A percentile compares a stretch with the other conserved stretches of the same genome.
phyloP scores from a whole-genome alignment of 495 filamentous ascomycete genomes.

The Aspergillus wentii region DNA sequence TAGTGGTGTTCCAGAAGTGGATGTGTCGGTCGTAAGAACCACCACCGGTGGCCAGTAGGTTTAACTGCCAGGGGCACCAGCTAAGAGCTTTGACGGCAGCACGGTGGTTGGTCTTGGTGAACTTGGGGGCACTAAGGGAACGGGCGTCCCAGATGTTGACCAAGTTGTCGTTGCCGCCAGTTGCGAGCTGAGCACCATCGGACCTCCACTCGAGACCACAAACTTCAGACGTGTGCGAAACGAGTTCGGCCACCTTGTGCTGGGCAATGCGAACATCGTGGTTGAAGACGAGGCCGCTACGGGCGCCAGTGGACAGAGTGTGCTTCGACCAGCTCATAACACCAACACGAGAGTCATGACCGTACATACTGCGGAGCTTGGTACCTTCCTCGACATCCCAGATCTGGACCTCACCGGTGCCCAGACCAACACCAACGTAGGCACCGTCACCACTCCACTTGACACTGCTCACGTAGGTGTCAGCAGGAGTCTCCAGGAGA shows the following conservation, averaged over 20 bases:
- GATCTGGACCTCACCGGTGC: conserved; percentile 95
- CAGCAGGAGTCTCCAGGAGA: conserved; percentile 76
- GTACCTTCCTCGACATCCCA: conserved; percentile 96
- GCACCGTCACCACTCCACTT: conserved; percentile 98
- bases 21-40: conserved; percentile 96
- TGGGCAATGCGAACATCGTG: conserved; percentile 97
- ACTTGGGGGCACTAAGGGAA: conserved; percentile 86
- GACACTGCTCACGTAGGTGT: conserved; percentile 96
- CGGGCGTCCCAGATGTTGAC: conserved; percentile 99
- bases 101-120: conserved; percentile 98
- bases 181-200: conserved; percentile 93
- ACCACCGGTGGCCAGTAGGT: conserved; percentile 92
- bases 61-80: conserved; percentile 99
- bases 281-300: conserved; percentile 95
- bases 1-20: conserved; percentile 99
- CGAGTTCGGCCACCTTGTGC: conserved; percentile 95
- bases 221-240: conserved; percentile 94
- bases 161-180: conserved; percentile 96
- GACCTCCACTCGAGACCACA: conserved; percentile 97
- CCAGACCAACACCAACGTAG: conserved; percentile 92
- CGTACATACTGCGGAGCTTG: conserved; percentile 97
- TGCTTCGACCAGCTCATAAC: conserved; percentile 99
- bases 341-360: conserved; percentile 92
- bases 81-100: conserved; percentile 96
- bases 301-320: conserved; percentile 87